phyloP scores from a whole-genome alignment of 768 basidiomycete species.

The Termitomyces sp. region DNA sequence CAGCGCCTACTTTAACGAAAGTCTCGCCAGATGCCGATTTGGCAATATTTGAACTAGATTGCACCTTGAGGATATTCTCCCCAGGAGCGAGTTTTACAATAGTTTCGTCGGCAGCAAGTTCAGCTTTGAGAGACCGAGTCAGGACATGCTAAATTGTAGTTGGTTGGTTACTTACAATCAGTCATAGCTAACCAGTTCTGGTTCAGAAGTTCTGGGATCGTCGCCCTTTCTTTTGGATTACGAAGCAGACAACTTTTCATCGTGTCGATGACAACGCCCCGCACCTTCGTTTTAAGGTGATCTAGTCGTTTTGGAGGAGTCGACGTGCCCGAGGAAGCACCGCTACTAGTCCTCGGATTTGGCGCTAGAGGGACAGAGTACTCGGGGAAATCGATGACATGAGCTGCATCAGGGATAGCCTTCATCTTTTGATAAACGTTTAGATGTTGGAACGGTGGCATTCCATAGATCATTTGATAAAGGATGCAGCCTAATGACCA shows the following conservation, averaged over 20 bases:
- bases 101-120: slow-evolving; percentile 51
- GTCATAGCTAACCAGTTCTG: slow-evolving; percentile 76
- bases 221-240: slow-evolving; percentile 77
- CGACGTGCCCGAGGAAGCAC: slow-evolving; percentile 23
- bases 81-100: slow-evolving; percentile 48
- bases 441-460: slow-evolving; percentile 87
- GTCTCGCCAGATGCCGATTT: slow-evolving; percentile 5
- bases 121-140: slow-evolving; percentile 17
- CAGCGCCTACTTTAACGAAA: slow-evolving; percentile 15
- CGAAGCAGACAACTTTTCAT: slow-evolving; percentile 82
- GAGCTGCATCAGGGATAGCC: slow-evolving; percentile 77
- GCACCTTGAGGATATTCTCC: slow-evolving; percentile 3
- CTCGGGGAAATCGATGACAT: slow-evolving; percentile 82
- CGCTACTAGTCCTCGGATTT: slow-evolving; percentile 27
- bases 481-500: slow-evolving; percentile 98
- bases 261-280: slow-evolving; percentile 69
- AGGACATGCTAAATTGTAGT: slow-evolving; percentile 1
- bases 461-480: slow-evolving; percentile 98
- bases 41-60: background rate
- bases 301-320: slow-evolving; percentile 58
- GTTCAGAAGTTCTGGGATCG: slow-evolving; percentile 83
- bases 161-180: slow-evolving; percentile 41
- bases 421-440: slow-evolving; percentile 88
- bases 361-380: slow-evolving; percentile 54
- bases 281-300: slow-evolving; percentile 69